Evolutionary conservation across 148 eudicot species (phyloP), one percentile per base, ranked within the genome.

Genomic region (Rhododendron vialii): DNA sequence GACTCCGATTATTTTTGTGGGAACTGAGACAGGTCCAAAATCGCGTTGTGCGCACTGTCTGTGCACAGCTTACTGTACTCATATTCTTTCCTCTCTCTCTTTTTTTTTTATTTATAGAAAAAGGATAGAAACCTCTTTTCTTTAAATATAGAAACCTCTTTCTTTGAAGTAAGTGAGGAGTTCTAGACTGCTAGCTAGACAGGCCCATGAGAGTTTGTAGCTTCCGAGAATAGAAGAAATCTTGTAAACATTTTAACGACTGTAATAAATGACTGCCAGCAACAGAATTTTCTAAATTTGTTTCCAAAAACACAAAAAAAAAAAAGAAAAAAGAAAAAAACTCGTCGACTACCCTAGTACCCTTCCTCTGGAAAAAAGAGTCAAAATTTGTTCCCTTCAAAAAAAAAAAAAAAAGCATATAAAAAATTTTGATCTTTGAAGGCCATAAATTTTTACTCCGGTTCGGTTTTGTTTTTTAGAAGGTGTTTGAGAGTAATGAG

Each of bases 201-300:
- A 80, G 80, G 75, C 35, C 41, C 86, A 88, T 85, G 86, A 86
- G 71, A 88, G 82, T 90, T 80, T 81, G 90, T 55, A 87, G 55
- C 88, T 87, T 48, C 90, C 86, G 57, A 59, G 88, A 84, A 85
- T 77, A 89, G 87, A 84, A 85, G 75, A 69, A 69, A 85, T 69
- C 89, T 85, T 78, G 75, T 81, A 81, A 80, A 26, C 85, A 87
- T 87, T 86, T 63, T 63, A 87, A 86, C 83, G 86, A 57, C 43
- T 18, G 61, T 73, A 82, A 24, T 88, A 69, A 87, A 53, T 76
- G 82, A 82, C 81, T 87, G 76, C 89, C 87, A 85, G 81, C 89
- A 50, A 85, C 48, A 69, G 82, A 41, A 81, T 74, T 85, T 83
- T 80, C 86, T 84, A n/a, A 78, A 17, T 43, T 35, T 33, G 76